These are phyloP conservation scores for Aspergillus calidoustus DNA, from an alignment of 2,329 filamentous ascomycete genomes.

Conservation along the genomic window DNA sequence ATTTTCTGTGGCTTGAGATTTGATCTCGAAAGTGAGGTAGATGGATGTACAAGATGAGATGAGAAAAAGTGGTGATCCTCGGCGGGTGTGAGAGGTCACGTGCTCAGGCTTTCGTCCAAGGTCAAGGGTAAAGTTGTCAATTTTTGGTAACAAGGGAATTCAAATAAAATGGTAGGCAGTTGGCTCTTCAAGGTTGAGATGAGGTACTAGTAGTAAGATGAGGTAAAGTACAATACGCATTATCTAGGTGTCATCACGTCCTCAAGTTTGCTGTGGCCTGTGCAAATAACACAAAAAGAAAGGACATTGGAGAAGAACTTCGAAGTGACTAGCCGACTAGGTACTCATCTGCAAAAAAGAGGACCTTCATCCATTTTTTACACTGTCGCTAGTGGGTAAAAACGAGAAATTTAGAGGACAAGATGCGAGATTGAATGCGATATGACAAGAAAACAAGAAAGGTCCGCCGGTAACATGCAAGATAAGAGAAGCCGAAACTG, in stretches of 20 bases:
- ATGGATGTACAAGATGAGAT: neutral
- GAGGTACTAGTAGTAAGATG: too few relatives aligned
- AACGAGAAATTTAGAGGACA: neutral
- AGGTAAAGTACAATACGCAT: too few relatives aligned
- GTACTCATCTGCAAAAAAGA: neutral
- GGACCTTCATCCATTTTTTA: neutral
- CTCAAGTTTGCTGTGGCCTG: neutral
- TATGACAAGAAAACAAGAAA: neutral
- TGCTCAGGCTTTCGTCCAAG: neutral
- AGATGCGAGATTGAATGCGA: neutral
- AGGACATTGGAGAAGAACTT: neutral
- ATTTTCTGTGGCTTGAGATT: neutral
- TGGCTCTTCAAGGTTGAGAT: too few relatives aligned
- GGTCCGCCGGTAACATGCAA: neutral
- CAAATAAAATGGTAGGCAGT: too few relatives aligned
- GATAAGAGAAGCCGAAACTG: neutral
- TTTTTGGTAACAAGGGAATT: neutral
- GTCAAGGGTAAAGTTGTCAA: too few relatives aligned
- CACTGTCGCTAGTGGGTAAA: neutral
- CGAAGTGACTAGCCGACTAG: neutral
- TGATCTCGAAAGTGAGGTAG: neutral
- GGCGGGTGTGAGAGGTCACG: neutral
- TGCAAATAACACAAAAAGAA: neutral
- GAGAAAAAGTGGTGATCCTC: neutral
- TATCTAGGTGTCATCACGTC: neutral